A percentile compares a stretch with the other conserved stretches of the same genome.
Conservation (phyloP, 306 rosid species). For the Ochetophila trinervis region DNA sequence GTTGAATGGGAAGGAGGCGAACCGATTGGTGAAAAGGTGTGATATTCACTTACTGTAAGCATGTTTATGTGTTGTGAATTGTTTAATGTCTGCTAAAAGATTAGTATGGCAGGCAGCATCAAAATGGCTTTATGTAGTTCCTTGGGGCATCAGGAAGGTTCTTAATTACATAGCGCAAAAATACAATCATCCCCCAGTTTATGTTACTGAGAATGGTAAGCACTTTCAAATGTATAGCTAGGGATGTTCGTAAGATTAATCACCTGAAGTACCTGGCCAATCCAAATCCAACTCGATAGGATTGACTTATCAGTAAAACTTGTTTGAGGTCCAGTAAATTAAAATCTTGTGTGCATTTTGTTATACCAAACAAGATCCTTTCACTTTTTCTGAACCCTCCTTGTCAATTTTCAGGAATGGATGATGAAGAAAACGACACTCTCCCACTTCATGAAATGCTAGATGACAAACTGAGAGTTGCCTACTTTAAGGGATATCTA, state of each 20-base stretch:
- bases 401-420: constrained; percentile 63
- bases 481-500: constrained; percentile 62
- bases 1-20: constrained; percentile 87
- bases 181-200: constrained; percentile 57
- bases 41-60: constrained; percentile 3
- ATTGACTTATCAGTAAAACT: no score
- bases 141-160: constrained; percentile 84
- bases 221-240: background rate
- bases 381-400: background rate
- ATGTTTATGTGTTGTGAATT: background rate
- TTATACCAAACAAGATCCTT: background rate
- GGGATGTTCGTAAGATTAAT: background rate
- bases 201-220: constrained; percentile 87
- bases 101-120: constrained; percentile 83
- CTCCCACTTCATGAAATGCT: constrained; percentile 64
- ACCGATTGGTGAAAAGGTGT: constrained; percentile 80
- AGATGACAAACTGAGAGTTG: constrained; percentile 77
- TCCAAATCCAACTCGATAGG: background rate
- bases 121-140: constrained; percentile 94
- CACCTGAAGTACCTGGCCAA: background rate
- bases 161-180: constrained; percentile 60
- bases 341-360: no score
- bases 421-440: constrained; percentile 67
- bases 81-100: constrained; percentile 14
- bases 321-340: no score